phyloP scores from a whole-genome alignment of 331 rosid species.

The Pyrus hybrid region DNA sequence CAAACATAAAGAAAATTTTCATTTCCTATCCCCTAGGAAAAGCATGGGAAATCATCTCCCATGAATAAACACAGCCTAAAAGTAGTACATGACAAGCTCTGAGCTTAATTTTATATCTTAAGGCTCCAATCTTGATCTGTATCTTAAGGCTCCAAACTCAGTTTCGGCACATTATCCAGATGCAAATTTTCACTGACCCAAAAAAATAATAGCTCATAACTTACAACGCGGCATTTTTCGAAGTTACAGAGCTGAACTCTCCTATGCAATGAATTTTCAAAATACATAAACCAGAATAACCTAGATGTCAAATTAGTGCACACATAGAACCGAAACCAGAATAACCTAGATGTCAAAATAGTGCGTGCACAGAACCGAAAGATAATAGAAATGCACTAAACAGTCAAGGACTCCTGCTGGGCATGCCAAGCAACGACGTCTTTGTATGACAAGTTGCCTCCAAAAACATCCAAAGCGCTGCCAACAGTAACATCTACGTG shows the following conservation, averaged over 20 bases:
- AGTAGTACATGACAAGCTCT: too few relatives aligned
- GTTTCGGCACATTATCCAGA: background rate
- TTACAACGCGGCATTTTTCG: background rate
- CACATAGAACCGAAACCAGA: too few relatives aligned
- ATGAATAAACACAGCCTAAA: too few relatives aligned
- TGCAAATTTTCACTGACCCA: background rate
- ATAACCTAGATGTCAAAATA: background rate
- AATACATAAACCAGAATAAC: background rate
- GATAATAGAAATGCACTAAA: conserved; percentile 5
- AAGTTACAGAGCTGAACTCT: background rate
- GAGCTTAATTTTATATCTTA: too few relatives aligned
- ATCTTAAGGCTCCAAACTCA: background rate
- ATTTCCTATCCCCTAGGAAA: too few relatives aligned
- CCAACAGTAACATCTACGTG: conserved; percentile 80
- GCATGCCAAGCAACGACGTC: conserved; percentile 84
- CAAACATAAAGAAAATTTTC: too few relatives aligned
- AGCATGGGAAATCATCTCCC: too few relatives aligned
- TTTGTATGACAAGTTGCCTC: conserved; percentile 54
- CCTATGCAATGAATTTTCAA: background rate
- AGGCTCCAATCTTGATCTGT: background rate
- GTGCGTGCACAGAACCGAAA: background rate
- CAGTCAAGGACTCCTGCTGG: conserved; percentile 31
- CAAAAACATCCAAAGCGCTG: conserved; percentile 83
- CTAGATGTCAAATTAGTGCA: too few relatives aligned
- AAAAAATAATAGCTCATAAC: background rate